Evolutionary conservation across 2,329 filamentous ascomycete genomes (phyloP).

Genomic region (Colletotrichum magnum): DNA sequence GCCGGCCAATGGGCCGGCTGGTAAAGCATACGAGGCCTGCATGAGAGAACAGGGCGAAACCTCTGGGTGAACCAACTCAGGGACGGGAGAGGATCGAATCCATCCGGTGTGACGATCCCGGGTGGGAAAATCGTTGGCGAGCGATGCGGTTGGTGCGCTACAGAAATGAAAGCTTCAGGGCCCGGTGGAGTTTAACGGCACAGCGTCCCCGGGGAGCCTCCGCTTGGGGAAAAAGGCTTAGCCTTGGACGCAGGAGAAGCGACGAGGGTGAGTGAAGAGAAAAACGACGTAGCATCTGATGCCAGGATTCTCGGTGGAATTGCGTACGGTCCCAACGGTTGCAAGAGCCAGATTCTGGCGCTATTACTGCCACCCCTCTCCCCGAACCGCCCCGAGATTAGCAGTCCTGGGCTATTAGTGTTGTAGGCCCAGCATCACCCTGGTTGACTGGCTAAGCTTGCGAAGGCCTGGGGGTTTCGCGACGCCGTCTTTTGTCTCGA

Average conservation of each 20-base stretch:
- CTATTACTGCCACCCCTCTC: neutral
- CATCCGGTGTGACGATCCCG: no score
- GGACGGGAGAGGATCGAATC: neutral
- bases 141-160: constrained; percentile 23
- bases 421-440: constrained; percentile 7
- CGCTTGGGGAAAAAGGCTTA: constrained; percentile 18
- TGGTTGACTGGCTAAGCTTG: neutral
- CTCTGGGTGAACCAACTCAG: neutral
- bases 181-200: constrained; percentile 15
- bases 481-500: constrained; percentile 9
- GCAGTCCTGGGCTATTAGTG: neutral
- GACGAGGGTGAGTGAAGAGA: neutral
- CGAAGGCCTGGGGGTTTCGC: neutral
- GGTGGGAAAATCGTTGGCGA: neutral
- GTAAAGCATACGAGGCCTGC: neutral
- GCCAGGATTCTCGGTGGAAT: constrained; percentile 18
- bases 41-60: neutral
- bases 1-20: neutral
- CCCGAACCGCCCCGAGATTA: constrained; percentile 23
- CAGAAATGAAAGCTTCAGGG: neutral
- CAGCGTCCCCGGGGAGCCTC: constrained; percentile 14
- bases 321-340: constrained; percentile 8
- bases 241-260: constrained; percentile 15
- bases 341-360: neutral
- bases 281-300: neutral